phyloP scores from a whole-genome alignment of 805 yeast genomes.

The Teunomyces cretensis region DNA sequence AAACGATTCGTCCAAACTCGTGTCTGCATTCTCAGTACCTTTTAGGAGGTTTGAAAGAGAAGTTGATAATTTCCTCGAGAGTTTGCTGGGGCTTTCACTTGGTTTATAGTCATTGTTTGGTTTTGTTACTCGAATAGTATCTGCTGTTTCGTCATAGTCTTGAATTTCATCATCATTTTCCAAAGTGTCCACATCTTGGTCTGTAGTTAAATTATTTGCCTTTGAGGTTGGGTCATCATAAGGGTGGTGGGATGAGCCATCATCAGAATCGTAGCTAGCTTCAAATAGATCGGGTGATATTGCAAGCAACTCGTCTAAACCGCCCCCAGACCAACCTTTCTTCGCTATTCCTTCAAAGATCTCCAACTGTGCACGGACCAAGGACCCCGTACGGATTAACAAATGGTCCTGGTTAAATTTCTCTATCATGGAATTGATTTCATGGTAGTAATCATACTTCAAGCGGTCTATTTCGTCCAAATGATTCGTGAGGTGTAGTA shows the following conservation, averaged over 20 bases:
- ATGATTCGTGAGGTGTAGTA: slow-evolving; percentile 66
- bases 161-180: slow-evolving; percentile 4
- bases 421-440: slow-evolving; percentile 60
- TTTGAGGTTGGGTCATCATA: too few relatives aligned
- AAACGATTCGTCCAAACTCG: slow-evolving; percentile 47
- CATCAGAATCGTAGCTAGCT: slow-evolving; percentile 8
- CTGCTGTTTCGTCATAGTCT: slow-evolving; percentile 7
- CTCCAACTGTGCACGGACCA: slow-evolving; percentile 78
- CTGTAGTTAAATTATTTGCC: background rate
- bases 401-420: slow-evolving; percentile 53
- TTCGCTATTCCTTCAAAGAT: slow-evolving; percentile 77
- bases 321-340: slow-evolving; percentile 88
- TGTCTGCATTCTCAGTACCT: slow-evolving; percentile 1
- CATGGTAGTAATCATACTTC: slow-evolving; percentile 72
- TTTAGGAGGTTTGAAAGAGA: slow-evolving; percentile 1
- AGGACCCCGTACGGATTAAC: slow-evolving; percentile 55
- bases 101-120: background rate
- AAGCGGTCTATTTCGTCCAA: slow-evolving; percentile 76
- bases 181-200: background rate
- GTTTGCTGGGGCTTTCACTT: background rate
- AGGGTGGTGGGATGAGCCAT: background rate
- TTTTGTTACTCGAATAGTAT: slow-evolving; percentile 4
- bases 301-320: slow-evolving; percentile 66
- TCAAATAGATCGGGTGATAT: slow-evolving; percentile 56
- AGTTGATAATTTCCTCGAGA: background rate